Evolutionary conservation across 176 grass and related monocot species (phyloP), one percentile per base, ranked within the genome.

Genomic region (Triticum turgidum): DNA sequence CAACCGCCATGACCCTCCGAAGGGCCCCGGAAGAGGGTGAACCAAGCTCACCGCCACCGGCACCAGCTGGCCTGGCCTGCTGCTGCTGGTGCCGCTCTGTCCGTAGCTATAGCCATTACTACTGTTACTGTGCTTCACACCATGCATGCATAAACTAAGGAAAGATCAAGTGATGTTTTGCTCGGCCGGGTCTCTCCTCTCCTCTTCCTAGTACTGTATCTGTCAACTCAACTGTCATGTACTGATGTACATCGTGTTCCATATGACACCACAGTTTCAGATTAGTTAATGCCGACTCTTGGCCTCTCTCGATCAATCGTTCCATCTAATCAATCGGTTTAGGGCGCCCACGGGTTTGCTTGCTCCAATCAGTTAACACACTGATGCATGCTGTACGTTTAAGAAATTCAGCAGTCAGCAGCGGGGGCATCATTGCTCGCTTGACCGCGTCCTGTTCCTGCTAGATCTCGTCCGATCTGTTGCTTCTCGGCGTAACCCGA

Each of bases 11-110:
- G 69, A 88, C 22, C 89, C 89, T 66, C 89, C 89, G 0, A 88
- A 77, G 82, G 70, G 51, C 2, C 89, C 89, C 34, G 63, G 89
- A 0, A 37, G 89, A 81, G 77, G 69, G 9, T 91, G 89, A 91
- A 32, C 18, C 7, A 4, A 49, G 65, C 59, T 35, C 49, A 1
- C 14, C 49, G 13, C 12, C 45, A 49, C 44, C 44, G 44, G 4
- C 13, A 49, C 49, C 49, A 54, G 51, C 51, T 54, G 51, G 15
- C 5, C 51, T 18, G 51, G 14, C 15, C 15, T 7, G 51, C 15
- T 54, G 51, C 15, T 7, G 51, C 15, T 54, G 51, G 51, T 2
- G 51, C 51, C 51, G 51, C 51, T 6, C 51, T 54, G 51, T 6
- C 21, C 37, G 68, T 18, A 62, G 33, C 20, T 1, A 67, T 9